These are phyloP conservation scores for Dioszegia hungarica DNA, from an alignment of 768 basidiomycete species.

Conservation along the genomic window DNA sequence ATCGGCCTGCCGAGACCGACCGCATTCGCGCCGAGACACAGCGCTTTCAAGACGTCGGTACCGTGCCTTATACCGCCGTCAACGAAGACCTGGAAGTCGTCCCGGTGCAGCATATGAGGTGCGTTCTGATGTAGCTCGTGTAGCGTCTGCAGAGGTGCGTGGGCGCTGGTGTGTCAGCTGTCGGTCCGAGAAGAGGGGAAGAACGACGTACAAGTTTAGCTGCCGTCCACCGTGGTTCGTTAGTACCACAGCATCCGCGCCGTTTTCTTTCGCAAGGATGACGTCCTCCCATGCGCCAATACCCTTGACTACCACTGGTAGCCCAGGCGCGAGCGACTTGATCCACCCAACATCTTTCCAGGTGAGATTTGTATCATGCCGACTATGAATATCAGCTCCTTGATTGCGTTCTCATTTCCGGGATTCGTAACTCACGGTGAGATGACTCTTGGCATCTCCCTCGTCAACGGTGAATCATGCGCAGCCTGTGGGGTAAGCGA, in stretches of 20 bases:
- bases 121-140: conserved; percentile 51
- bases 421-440: conserved; percentile 1
- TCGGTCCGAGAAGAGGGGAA: neutral
- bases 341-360: conserved; percentile 50
- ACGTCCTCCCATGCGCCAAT: conserved; percentile 46
- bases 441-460: neutral
- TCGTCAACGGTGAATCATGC: conserved; percentile 3
- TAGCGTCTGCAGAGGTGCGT: conserved; percentile 65
- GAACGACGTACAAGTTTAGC: conserved; percentile 54
- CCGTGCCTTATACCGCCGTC: conserved; percentile 55
- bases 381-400: conserved; percentile 4
- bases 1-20: conserved; percentile 82
- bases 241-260: conserved; percentile 51
- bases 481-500: conserved; percentile 9
- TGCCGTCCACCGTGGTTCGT: conserved; percentile 58
- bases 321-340: conserved; percentile 30
- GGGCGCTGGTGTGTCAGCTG: conserved; percentile 54
- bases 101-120: conserved; percentile 51
- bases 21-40: conserved; percentile 66
- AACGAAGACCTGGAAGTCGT: conserved; percentile 51
- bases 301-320: conserved; percentile 50
- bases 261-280: conserved; percentile 47
- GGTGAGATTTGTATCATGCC: conserved; percentile 32
- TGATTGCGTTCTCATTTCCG: neutral
- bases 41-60: conserved; percentile 54